Percentiles rank a stretch among this genome's conserved stretches.
Conservation (phyloP, 495 filamentous ascomycete genomes). For the Aspergillus baeticus region DNA sequence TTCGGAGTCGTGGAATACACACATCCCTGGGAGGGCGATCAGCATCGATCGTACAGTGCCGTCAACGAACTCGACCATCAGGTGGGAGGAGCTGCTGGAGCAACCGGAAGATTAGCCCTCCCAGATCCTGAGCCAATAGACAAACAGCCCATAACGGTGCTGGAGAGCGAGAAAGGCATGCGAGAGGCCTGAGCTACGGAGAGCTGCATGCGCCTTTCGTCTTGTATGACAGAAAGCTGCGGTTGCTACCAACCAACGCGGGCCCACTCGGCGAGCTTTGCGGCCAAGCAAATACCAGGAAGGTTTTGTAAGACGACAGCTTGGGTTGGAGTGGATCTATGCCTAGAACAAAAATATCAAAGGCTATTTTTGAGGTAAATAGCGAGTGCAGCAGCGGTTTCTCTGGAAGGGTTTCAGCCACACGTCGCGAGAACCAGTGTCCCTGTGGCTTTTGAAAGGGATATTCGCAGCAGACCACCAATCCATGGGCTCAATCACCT, state of each 20-base stretch:
- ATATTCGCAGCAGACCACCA: background rate
- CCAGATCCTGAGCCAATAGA: slow-evolving; percentile 18
- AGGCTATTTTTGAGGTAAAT: background rate
- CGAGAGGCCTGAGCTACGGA: slow-evolving; percentile 39
- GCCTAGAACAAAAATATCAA: background rate
- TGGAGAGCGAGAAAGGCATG: slow-evolving; percentile 28
- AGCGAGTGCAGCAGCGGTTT: background rate
- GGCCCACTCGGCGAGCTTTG: slow-evolving; percentile 12
- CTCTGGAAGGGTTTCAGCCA: slow-evolving; percentile 5
- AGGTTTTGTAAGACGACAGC: slow-evolving; percentile 3
- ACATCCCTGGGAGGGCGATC: slow-evolving; percentile 5
- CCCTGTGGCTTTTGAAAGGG: background rate
- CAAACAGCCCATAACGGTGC: slow-evolving; percentile 3
- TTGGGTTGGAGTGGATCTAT: slow-evolving; percentile 14
- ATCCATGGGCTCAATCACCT: background rate
- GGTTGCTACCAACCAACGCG: slow-evolving; percentile 25
- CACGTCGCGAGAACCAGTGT: background rate
- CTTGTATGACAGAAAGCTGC: slow-evolving; percentile 34
- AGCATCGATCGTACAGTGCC: slow-evolving; percentile 11
- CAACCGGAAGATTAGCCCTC: slow-evolving; percentile 27
- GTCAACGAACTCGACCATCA: slow-evolving; percentile 20
- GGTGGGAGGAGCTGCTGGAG: slow-evolving; percentile 17
- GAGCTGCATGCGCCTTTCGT: slow-evolving; percentile 34
- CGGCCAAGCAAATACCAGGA: slow-evolving; percentile 2
- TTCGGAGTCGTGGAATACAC: slow-evolving; percentile 9